Percentiles rank a stretch among this genome's conserved stretches.
Evolutionary conservation across 805 yeast species (phyloP).

Genomic region (Tetrapisispora fleetii): DNA sequence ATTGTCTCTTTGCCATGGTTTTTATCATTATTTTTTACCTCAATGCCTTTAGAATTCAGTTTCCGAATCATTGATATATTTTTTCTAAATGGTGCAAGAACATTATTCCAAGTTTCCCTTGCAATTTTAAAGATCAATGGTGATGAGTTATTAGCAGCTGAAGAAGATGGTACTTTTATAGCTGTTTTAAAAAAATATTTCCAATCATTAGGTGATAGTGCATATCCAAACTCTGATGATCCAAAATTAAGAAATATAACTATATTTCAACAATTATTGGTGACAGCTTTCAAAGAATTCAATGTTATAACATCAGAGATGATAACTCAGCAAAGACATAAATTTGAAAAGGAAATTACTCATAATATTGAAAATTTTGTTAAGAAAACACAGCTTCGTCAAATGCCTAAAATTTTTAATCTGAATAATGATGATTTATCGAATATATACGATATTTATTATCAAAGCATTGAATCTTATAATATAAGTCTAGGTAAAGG

Average conservation of each 20-base stretch:
- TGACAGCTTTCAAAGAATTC: slow-evolving; percentile 88
- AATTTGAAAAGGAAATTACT: slow-evolving; percentile 65
- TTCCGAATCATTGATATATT: slow-evolving; percentile 85
- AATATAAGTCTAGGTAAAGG: slow-evolving; percentile 44
- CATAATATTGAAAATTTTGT: slow-evolving; percentile 84
- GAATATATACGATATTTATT: slow-evolving; percentile 75
- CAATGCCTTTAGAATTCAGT: slow-evolving; percentile 92
- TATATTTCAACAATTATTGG: slow-evolving; percentile 80
- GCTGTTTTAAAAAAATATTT: slow-evolving; percentile 79
- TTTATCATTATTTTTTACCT: slow-evolving; percentile 73
- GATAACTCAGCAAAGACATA: slow-evolving; percentile 58
- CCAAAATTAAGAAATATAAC: slow-evolving; percentile 59
- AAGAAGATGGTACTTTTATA: slow-evolving; percentile 89
- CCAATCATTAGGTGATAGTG: slow-evolving; percentile 62
- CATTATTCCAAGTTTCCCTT: slow-evolving; percentile 84
- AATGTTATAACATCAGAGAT: slow-evolving; percentile 65
- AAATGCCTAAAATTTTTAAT: slow-evolving; percentile 64
- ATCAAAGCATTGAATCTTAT: slow-evolving; percentile 62
- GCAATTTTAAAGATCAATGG: slow-evolving; percentile 88
- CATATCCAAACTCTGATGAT: slow-evolving; percentile 62
- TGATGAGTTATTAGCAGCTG: slow-evolving; percentile 64
- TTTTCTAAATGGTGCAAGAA: slow-evolving; percentile 80
- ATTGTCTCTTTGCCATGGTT: slow-evolving; percentile 97
- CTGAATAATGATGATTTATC: slow-evolving; percentile 50
- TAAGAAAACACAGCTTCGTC: slow-evolving; percentile 82